Base-by-base conservation (phyloP, 768 basidiomycete genomes). In the Lentinula lateritia region DNA sequence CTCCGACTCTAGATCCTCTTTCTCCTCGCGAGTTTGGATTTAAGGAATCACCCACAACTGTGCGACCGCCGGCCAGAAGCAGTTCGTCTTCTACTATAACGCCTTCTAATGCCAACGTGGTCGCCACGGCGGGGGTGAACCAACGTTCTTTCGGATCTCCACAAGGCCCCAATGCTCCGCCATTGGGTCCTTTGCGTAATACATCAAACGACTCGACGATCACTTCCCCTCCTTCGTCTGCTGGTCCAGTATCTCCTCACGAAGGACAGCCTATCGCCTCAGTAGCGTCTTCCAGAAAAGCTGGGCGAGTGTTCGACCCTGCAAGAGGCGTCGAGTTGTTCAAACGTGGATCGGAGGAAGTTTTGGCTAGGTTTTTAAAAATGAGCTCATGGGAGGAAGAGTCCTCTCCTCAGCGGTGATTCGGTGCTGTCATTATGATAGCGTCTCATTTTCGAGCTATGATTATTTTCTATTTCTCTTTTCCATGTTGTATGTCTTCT, bases 271-370 rank as follows among this genome's bases (percentile, higher is more conserved):
- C 75, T 7, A 59, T 71, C 41, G 38, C 38, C 20, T 62, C 72
- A 35, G 67, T 64, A 16, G 68, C 74, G 9, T 72, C 78, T 2
- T 55, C 70, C 41, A 72, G 76, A 53, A 84, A 81, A 66, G 78
- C 80, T 20, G 82, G 80, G 2, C 82, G 92, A 20, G 87, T 90
- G 5, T 96, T 90, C 86, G 93, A 95, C 70, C 93, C 93, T 16
- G 86, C 87, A 9, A 86, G 93, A 20, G 89, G 88, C 48, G 86
- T 95, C 2, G 93, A 95, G 62, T 67, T 90, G 43, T 93, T 95
- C 75, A 95, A 93, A 72, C 84, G 84, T 56, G 89, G 89, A 13
- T 93, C 92, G 2, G 93, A 95, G 71, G 90, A 95, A 67, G 92
- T 94, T 28, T 78, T 95, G 34, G 84, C 89, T 9, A 79, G 90